These are phyloP conservation scores for Penicillium occitanis DNA, from an alignment of 2,329 filamentous ascomycete genomes.

Conservation along the genomic window DNA sequence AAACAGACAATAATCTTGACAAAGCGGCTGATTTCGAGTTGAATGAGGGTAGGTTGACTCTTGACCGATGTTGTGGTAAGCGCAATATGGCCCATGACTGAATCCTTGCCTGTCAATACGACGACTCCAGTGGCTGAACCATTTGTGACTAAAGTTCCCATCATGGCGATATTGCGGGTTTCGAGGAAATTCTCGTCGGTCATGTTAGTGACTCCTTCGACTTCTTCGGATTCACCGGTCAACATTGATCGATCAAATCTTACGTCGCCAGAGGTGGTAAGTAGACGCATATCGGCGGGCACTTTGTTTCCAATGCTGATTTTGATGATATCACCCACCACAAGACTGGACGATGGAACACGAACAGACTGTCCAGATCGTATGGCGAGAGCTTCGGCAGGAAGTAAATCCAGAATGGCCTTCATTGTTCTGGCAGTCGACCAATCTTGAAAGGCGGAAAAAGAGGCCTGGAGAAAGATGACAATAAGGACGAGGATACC, in stretches of 20 bases:
- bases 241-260: constrained; percentile 74
- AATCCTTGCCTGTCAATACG: constrained; percentile 68
- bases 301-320: constrained; percentile 73
- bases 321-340: constrained; percentile 69
- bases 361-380: constrained; percentile 59
- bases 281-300: constrained; percentile 71
- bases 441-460: constrained; percentile 70
- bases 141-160: constrained; percentile 74
- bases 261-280: constrained; percentile 67
- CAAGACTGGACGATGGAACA: constrained; percentile 62
- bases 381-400: constrained; percentile 66
- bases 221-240: constrained; percentile 69
- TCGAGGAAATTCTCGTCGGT: constrained; percentile 75
- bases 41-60: constrained; percentile 66
- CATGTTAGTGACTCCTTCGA: constrained; percentile 62
- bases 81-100: constrained; percentile 75
- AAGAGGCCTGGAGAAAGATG: constrained; percentile 67
- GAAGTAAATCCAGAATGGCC: constrained; percentile 74
- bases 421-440: constrained; percentile 75
- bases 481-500: constrained; percentile 73
- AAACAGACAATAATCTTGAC: constrained; percentile 68
- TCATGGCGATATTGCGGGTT: constrained; percentile 72
- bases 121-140: constrained; percentile 68
- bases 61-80: constrained; percentile 71
- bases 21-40: constrained; percentile 72